A percentile compares a stretch with the other conserved stretches of the same genome.
These are phyloP conservation scores for Populus alba DNA, from an alignment of 345 rosid genomes.

Conservation along the genomic window DNA sequence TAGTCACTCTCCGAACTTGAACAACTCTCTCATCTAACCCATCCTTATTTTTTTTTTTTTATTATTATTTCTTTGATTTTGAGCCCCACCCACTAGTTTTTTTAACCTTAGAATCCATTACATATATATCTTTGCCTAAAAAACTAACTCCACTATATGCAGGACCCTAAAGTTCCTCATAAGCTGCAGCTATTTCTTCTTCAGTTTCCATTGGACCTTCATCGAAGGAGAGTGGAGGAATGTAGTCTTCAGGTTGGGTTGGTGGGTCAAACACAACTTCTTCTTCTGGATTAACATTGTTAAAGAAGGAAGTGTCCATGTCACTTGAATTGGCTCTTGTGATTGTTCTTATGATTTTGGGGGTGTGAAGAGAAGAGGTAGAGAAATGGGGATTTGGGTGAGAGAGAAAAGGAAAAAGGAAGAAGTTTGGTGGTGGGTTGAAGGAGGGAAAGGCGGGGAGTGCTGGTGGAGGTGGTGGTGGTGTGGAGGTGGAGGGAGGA, in stretches of 20 bases:
- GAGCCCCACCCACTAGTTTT: slow-evolving; percentile 45
- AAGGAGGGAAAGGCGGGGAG: background rate
- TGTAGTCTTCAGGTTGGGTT: slow-evolving; percentile 56
- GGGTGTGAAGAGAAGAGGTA: slow-evolving; percentile 25
- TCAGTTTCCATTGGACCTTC: slow-evolving; percentile 67
- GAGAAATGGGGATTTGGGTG: slow-evolving; percentile 20
- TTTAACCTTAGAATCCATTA: slow-evolving; percentile 65
- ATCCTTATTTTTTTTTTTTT: slow-evolving; percentile 57
- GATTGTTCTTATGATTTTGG: slow-evolving; percentile 4
- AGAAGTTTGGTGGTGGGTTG: slow-evolving; percentile 11
- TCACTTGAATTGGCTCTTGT: slow-evolving; percentile 35
- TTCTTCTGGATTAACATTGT: slow-evolving; percentile 36
- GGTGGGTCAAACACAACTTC: slow-evolving; percentile 62
- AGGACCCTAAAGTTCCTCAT: slow-evolving; percentile 78
- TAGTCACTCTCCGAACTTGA: slow-evolving; percentile 76
- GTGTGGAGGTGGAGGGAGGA: slow-evolving; percentile 37
- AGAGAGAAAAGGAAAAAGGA: slow-evolving; percentile 9
- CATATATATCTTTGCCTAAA: slow-evolving; percentile 57
- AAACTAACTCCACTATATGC: slow-evolving; percentile 62
- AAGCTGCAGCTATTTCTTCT: slow-evolving; percentile 68
- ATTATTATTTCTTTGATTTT: slow-evolving; percentile 48
- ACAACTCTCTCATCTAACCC: slow-evolving; percentile 90
- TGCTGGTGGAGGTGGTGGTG: background rate
- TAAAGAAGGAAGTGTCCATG: slow-evolving; percentile 52
- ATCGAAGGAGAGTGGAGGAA: slow-evolving; percentile 59